Evolutionary conservation across 1,284 basidiomycete genomes (phyloP), one percentile per base, ranked within the genome.

Genomic region (Ustilago bromivora): DNA sequence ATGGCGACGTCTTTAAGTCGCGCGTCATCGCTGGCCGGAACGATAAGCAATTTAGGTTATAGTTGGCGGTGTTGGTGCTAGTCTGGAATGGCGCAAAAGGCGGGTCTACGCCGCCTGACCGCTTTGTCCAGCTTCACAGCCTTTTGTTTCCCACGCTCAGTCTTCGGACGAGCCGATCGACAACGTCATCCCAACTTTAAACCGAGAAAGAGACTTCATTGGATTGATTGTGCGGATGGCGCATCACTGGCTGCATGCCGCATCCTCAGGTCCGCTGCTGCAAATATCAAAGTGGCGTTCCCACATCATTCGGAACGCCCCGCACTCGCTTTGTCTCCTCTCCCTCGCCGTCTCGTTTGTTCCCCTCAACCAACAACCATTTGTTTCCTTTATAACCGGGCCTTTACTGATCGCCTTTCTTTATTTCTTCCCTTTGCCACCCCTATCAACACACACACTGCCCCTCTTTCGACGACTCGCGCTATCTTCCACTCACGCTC

Each of bases 251-350:
- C 49, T 51, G 28, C 49, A 12, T 28, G 11, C n/a, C 49, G 31
- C 49, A 32, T 12, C 8, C 11, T 51, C 31, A 7, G 28, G 23
- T 51, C 49, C 49, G 49, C 15, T 32, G 23, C 9, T 9, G 11
- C 12, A 32, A 13, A 12, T 15, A 32, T 51, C 15, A 51, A 51
- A 19, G 31, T 28, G 49, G 8, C 10, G 46, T 49, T 5, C n/a
- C n/a, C 46, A 49, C 46, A 28, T 49, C 46, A 49, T 49, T 49
- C 46, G 46, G 17, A 23, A 49, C 46, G 46, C 46, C 46, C 46
- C 19, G 46, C 46, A 23, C 19, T 49, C 8, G 8, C 46, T 49
- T 49, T 51, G 23, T 51, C 31, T 32, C 31, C n/a, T 51, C 38
- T 11, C 4, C 11, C 10, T 17, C 38, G 10, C 38, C 4, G 11